Base-by-base conservation (phyloP, 108 stramenopile genomes). In the Pelagomonas calceolata region DNA sequence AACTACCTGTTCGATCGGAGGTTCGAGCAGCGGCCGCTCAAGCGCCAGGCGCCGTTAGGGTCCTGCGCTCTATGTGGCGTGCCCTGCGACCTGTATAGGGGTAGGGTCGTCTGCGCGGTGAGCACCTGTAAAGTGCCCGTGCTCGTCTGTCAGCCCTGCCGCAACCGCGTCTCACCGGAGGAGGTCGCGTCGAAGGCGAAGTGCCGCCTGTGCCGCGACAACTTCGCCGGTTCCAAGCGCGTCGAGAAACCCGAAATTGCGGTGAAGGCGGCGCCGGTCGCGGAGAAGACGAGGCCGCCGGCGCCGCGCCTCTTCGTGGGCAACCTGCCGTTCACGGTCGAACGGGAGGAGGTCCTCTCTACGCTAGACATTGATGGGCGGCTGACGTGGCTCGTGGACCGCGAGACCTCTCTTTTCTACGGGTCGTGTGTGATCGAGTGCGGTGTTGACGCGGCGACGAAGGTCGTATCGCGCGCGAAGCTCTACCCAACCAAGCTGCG, bases 1-100 rank as follows among this genome's bases (percentile, higher is more conserved):
- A 66, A 66, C 66, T 66, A 66, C 66, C 66, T 66, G 17, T 95
- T 95, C 78, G 94, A 95, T 72, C 92, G 92, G 73, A 80, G 93
- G 29, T 94, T 91, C 84, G 82, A 88, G 10, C 92, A 94, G 45
- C 35, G 68, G 31, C 35, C 68, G 10, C 7, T 36, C 30, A 36
- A 36, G 3, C 67, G 32, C 14, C 34, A 68, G 68, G 68, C 36
- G 34, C 30, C 30, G 68, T 9, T 68, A 17, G 51, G 51, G 21
- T 26, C 21, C 26, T 60, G 51, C 51, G 51, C 51, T 3, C 21
- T 26, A 26, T 60, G 51, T 26, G 7, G 3, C 51, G 51, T 26
- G 51, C 21, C 51, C 3, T 60, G 51, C 51, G 51, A 60, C 51
- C 21, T 26, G 51, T 60, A 60, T 26, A 17, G 51, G 7, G 51